Evolutionary conservation across 2,329 filamentous ascomycete genomes (phyloP).

Genomic region (Alternaria tenuissima): DNA sequence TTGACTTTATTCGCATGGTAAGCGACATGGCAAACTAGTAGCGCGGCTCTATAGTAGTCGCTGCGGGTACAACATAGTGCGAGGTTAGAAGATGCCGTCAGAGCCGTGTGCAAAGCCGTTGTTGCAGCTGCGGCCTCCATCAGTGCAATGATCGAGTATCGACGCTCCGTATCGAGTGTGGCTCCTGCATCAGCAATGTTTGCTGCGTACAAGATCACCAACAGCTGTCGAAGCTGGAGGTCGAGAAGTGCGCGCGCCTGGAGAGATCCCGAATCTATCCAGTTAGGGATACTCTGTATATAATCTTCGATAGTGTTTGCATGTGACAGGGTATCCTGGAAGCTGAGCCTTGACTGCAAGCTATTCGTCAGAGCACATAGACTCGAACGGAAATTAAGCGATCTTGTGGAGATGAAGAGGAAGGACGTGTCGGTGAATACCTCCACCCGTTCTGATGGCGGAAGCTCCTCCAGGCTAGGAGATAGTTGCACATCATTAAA

Average conservation of each 20-base stretch:
- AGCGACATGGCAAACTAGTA: conserved; percentile 31
- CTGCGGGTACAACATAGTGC: conserved; percentile 27
- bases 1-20: conserved; percentile 19
- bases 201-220: neutral
- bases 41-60: conserved; percentile 30
- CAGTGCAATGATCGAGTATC: conserved; percentile 19
- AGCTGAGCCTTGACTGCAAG: conserved; percentile 11
- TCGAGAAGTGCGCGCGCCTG: neutral
- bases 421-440: neutral
- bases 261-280: neutral
- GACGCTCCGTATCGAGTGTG: neutral
- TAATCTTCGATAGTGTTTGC: neutral
- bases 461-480: neutral
- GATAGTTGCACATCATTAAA: neutral
- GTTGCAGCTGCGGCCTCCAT: conserved; percentile 20
- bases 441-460: neutral
- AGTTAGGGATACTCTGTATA: neutral
- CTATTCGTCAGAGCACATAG: conserved; percentile 22
- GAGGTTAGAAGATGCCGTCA: conserved; percentile 22
- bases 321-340: conserved; percentile 19
- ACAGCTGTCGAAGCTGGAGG: neutral
- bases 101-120: conserved; percentile 23
- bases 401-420: neutral
- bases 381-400: neutral
- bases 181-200: neutral